Base-by-base conservation (phyloP, 2,329 filamentous ascomycete genomes). In the Trichoderma brevicompactum region DNA sequence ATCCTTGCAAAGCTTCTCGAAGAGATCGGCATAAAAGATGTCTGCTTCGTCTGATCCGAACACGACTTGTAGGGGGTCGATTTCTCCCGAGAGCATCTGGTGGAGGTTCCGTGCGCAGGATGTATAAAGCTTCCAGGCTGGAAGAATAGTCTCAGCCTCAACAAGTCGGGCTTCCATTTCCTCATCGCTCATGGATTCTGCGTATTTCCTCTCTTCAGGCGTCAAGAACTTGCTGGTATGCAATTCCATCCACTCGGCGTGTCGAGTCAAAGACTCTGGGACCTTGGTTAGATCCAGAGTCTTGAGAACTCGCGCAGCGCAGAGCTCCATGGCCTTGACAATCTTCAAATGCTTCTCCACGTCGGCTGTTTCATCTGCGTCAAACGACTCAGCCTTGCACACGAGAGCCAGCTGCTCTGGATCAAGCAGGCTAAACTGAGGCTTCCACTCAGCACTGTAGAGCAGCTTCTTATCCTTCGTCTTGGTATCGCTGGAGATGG, bases 381-480 rank as follows among this genome's bases (percentile, higher is more conserved):
- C 43, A 34, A 69, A 68, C 1, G 46, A 61, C 38, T 72, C 54
- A 7, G 68, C 69, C 12, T 68, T 50, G 55, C 74, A 77, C 1
- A 66, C 56, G 2, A 52, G 46, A 6, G 50, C 58, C 8, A 79
- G 68, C 64, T 78, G 71, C 46, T 72, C 32, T 9, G 69, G 68
- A 15, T 68, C 66, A 13, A 79, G 69, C n/a, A 78, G 48, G 68
- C 75, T 76, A 19, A 79, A 68, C 58, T 79, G 75, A 0, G 77
- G 78, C 65, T 76, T 76, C 77, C 77, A 79, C 32, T 76, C 73
- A 38, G 78, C 66, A 7, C 67, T 71, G 54, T 79, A 71, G 9
- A 79, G 65, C 48, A 79, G 64, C 50, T 74, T 76, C 60, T 71
- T 71, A 1, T 65, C 56, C 5, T 63, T 61, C 5, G 19, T 13